Base-by-base conservation (phyloP, 2,329 filamentous ascomycete genomes). In the Alternaria dauci region DNA sequence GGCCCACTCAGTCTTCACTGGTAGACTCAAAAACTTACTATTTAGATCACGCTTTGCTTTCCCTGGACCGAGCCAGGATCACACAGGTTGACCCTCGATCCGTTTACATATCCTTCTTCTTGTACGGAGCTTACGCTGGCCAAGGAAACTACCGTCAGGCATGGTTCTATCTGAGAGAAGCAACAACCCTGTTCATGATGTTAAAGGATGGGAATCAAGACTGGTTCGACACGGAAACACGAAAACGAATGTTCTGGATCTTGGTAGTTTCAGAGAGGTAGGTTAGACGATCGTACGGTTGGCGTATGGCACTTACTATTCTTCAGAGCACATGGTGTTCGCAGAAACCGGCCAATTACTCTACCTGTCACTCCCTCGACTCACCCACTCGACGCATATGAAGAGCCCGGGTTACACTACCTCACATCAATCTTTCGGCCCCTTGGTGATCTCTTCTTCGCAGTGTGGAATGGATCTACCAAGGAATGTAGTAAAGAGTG, bases 81-180 rank as follows among this genome's bases (percentile, higher is more conserved):
- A 68, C 66, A 12, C 66, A 57, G n/a, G 70, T 72, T 7, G 67
- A 62, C 5, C 67, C 66, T 1, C 62, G 65, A 14, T 73, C 67
- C 7, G 72, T 92, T 12, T 87, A 89, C 59, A 92, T 90, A n/a
- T 93, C 89, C 55, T 93, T 91, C 77, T 93, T 94, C 75, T 76
- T 94, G 26, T 93, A 92, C 69, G 89, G 87, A 38, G 89, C 89
- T 59, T 87, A 90, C 74, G 89, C 90, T 62, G 89, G 87, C 38
- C 80, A 92, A 47, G 90, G 93, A 63, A 83, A 89, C 74, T 90
- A 93, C 74, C 88, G 91, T 63, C 88, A 89, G 75, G 91, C 91
- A 1, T 94, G 91, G 91, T 93, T 89, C 72, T 88, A 92, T 74
- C 81, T 94, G 9, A 88, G 91, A 26, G 91, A 95, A 77, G 90